Evolutionary conservation across 495 filamentous ascomycete species (phyloP), one percentile per base, ranked within the genome.

Genomic region (Podospora fimiseda): DNA sequence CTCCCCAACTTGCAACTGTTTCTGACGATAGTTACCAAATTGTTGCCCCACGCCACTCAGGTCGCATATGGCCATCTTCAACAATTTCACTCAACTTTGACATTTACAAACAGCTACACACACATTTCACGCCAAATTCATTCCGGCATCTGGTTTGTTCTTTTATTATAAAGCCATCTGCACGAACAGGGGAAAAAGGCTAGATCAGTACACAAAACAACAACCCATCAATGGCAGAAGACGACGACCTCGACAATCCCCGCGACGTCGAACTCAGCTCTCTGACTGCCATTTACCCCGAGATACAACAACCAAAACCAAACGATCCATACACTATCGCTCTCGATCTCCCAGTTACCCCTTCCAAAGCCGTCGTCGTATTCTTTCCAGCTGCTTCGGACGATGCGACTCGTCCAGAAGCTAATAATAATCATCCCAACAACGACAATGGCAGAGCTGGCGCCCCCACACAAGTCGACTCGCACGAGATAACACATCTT

Each of bases 211-310:
- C n/a, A 33, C 27, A 33, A 5, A 33, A 11, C 27, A 33, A 11
- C 27, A 11, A n/a, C n/a, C n/a, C n/a, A 33, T 33, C 27, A 59
- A 51, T 60, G 59, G 39, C 50, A 19, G 44, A 45, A 20, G 51
- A 59, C 20, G 52, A 60, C 36, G 61, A 71, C 43, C 43, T 51
- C 48, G 82, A 83, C 19, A 86, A 89, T 60, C 80, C 86, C 54
- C 88, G 93, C 50, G 76, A 83, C 15, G 74, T 84, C 14, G 93
- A 98, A 69, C 76, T 98, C 44, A 82, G 79, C 43, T 82, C 90
- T n/a, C 82, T 97, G 41, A 74, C 77, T 13, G 87, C 90, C 60
- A 97, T 98, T 56, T 98, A 81, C 57, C 92, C 92, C 16, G 93
- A 98, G 66, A 80, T 95, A 14, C 73, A 75, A 24, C 56, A 61